Base-by-base conservation (phyloP, 768 basidiomycete species). In the Agrocybe praecox region DNA sequence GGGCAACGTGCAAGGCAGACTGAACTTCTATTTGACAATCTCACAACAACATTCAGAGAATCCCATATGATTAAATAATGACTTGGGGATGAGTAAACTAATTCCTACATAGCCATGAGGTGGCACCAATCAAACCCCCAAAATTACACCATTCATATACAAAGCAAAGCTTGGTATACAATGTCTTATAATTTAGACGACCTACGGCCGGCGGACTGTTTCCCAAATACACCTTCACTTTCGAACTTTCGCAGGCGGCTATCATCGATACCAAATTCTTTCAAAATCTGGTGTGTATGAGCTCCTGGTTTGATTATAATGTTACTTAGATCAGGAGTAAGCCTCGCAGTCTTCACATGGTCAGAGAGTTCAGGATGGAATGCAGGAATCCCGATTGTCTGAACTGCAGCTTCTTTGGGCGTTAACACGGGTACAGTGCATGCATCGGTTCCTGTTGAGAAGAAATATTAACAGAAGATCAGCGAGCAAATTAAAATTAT, bases 371-470 rank as follows among this genome's bases (percentile, higher is more conserved):
- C 68, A 17, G 86, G 85, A 63, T 88, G 86, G 43, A 80, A 78
- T n/a, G 68, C 62, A 6, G 88, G 86, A 18, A 81, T 70, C 2
- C 74, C 63, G 14, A 74, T 62, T 54, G 78, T 71, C 22, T 80
- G 67, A 29, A 67, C 70, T 1, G 76, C 79, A 5, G 87, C 89
- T 76, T 92, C 90, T 22, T 71, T 64, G 0, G 87, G 80, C 5
- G 82, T 77, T 23, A 92, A 75, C 26, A 92, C 86, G 0, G 90
- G 90, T 14, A 89, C 71, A 10, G 80, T 80, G 65, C 90, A 92
- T 8, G 88, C 86, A 56, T 92, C 90, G 12, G 81, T 87, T 24
- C 79, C 90, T 92, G 63, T 45, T 15, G n/a, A n/a, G n/a, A 52
- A 36, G 22, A 46, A 49, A 46, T 42, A 10, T 29, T 56, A 6